Percentiles rank a stretch among this genome's conserved stretches.
Evolutionary conservation across 192 early-diverging fungal species (phyloP).

Genomic region (Backusella macrospora): DNA sequence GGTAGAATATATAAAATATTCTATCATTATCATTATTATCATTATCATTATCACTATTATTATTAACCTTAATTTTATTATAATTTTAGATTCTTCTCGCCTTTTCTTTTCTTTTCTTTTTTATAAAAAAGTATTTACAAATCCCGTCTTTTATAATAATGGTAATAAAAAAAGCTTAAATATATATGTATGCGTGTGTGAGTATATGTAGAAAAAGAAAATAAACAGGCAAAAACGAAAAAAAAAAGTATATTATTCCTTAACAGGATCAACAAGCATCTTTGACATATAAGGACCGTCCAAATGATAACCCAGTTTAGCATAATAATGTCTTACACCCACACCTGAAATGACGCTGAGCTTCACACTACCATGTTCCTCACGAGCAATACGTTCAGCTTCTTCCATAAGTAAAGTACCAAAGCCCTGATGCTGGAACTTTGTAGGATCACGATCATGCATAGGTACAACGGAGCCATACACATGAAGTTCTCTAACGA

Average conservation of each 20-base stretch:
- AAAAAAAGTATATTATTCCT: constrained; percentile 16
- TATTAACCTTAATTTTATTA: no score
- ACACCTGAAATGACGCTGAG: constrained; percentile 97
- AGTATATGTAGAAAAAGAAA: neutral
- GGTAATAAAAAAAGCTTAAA: neutral
- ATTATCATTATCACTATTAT: no score
- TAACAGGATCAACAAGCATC: constrained; percentile 50
- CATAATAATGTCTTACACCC: constrained; percentile 97
- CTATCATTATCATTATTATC: no score
- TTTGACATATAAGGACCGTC: constrained; percentile 98
- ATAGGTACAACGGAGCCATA: constrained; percentile 97
- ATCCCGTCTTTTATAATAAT: neutral
- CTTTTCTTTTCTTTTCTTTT: no score
- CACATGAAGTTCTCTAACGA: constrained; percentile 97
- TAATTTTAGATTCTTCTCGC: no score
- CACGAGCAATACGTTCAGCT: constrained; percentile 95
- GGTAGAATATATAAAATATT: no score
- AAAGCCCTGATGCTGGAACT: constrained; percentile 99
- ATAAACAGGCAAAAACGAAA: neutral
- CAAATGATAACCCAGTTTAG: constrained; percentile 93
- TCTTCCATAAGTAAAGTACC: constrained; percentile 99
- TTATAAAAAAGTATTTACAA: constrained; percentile 6
- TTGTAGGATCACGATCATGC: constrained; percentile 93
- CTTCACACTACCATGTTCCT: constrained; percentile 96
- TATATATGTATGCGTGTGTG: neutral